Percentiles rank a stretch among this genome's conserved stretches.
These are phyloP conservation scores for Agrostemma githago DNA, from an alignment of 148 eudicot species.

Conservation along the genomic window DNA sequence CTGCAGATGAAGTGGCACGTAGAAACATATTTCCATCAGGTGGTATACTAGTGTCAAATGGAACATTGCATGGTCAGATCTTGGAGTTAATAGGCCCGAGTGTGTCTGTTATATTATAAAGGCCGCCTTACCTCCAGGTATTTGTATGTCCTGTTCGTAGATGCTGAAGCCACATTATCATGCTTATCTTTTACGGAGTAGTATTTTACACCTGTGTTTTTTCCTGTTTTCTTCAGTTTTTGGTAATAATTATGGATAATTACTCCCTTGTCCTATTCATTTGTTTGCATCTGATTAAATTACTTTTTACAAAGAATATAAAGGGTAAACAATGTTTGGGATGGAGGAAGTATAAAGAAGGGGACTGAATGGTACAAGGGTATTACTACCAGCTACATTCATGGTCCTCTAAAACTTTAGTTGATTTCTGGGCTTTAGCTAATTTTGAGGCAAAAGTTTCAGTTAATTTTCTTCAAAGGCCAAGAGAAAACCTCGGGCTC, in stretches of 20 bases:
- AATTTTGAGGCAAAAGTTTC: no score
- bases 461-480: no score
- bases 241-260: neutral
- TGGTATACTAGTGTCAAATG: slow-evolving; percentile 73
- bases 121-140: slow-evolving; percentile 24
- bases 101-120: slow-evolving; percentile 35
- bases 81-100: slow-evolving; percentile 47
- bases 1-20: slow-evolving; percentile 62
- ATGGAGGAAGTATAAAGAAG: no score
- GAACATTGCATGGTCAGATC: slow-evolving; percentile 51
- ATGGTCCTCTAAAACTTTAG: no score
- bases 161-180: neutral
- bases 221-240: neutral
- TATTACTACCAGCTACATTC: no score
- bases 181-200: neutral
- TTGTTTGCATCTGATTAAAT: no score
- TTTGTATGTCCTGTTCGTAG: neutral
- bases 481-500: no score
- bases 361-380: no score
- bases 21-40: slow-evolving; percentile 71
- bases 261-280: no score
- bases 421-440: no score
- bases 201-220: neutral
- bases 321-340: no score
- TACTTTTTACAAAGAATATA: no score